These are phyloP conservation scores for Leccinum idahoense DNA, from an alignment of 1,284 basidiomycete species.

Conservation along the genomic window DNA sequence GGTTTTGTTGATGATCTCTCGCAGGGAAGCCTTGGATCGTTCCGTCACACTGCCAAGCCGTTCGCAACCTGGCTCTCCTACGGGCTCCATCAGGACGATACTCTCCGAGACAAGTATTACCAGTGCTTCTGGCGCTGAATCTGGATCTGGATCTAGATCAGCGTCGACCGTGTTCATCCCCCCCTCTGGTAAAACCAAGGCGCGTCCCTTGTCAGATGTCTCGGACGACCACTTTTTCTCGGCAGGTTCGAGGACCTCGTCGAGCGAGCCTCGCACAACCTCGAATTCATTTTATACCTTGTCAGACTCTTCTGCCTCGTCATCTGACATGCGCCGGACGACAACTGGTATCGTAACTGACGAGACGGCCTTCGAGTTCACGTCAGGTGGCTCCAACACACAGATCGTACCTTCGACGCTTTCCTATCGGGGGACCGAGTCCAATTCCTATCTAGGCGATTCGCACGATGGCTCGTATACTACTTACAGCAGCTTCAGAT, in stretches of 20 bases:
- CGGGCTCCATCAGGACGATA: conserved; percentile 68
- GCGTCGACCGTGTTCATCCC: conserved; percentile 69
- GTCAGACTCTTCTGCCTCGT: too few species aligned
- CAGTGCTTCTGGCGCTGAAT: conserved; percentile 32
- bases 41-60: conserved; percentile 47
- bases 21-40: conserved; percentile 63
- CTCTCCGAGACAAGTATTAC: conserved; percentile 43
- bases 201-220: conserved; percentile 32
- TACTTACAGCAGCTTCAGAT: conserved; percentile 26
- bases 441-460: conserved; percentile 54
- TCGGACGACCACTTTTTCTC: too few species aligned
- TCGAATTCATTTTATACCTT: too few species aligned
- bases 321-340: conserved; percentile 25
- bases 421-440: conserved; percentile 23
- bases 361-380: conserved; percentile 36
- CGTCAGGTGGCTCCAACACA: conserved; percentile 38
- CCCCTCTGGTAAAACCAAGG: conserved; percentile 43
- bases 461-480: conserved; percentile 43
- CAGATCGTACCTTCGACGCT: too few species aligned
- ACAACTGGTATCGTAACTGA: conserved; percentile 31
- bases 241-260: too few species aligned
- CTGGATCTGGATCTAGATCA: conserved; percentile 47
- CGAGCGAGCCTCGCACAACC: too few species aligned
- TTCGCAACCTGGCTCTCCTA: conserved; percentile 57
- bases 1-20: conserved; percentile 5